Evolutionary conservation across 75 land plant genomes (phyloP), one percentile per base, ranked within the genome.

Genomic region (Sequoiadendron giganteum): DNA sequence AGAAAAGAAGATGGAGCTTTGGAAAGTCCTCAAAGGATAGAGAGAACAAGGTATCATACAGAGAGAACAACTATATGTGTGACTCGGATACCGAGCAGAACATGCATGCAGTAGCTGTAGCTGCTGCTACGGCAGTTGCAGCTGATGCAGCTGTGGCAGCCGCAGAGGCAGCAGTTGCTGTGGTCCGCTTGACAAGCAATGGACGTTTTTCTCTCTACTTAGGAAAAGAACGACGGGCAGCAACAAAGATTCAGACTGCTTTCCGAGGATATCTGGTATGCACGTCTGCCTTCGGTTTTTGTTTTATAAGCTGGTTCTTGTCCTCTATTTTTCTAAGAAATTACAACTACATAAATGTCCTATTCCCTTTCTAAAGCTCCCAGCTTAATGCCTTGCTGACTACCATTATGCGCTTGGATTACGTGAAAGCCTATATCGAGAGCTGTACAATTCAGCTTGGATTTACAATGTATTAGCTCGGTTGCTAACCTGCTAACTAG

Each of bases 221-320:
- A 16, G 90, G 91, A 18, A 86, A 16, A 42, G 92, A 95, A 73
- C 76, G 70, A 39, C 83, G 89, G 92, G 94, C 95, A 54, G 97
- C 95, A 16, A 79, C 86, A 38, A 92, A 88, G 89, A 96, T 96
- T 89, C 97, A 96, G 82, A 88, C 90, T 14, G 89, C 88, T 25
- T 96, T 96, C 54, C 87, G 96, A 40, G 97, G 94, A 14, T 96
- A 88, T 68, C 87, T 96, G 97, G 97, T 96, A 92, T 76, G 89
- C 25, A 48, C 15, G 6, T 38, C 83, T 45, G 58, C 86, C 18
- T 61, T 85, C 1, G 42, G 25, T 54, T 42, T 83, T 43, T 13
- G 10, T 40, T 83, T 47, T 10, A 10, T 6, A 21, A 61, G 52
- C 25, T 83, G 30, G 52, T 49, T 52, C 11, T 39, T 30, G 9